Conservation (phyloP, 176 grass and related monocot genomes). For the Lolium perenne region DNA sequence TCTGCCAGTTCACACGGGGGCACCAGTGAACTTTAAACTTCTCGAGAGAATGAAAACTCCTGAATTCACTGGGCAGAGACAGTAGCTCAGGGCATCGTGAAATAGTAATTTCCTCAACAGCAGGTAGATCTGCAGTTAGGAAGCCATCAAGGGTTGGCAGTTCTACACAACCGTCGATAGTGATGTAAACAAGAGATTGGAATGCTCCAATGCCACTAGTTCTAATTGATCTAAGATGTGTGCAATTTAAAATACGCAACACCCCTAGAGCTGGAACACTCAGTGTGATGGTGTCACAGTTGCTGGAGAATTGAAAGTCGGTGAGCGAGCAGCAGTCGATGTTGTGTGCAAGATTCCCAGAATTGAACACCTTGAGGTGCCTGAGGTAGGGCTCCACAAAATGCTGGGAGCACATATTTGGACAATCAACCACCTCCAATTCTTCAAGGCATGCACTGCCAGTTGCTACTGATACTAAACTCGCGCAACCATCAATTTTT, state of each 20-base stretch:
- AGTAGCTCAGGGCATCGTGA: not conserved
- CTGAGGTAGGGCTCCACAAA: not conserved
- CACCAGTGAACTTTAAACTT: too few relatives aligned
- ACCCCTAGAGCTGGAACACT: not conserved
- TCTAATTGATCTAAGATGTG: not conserved
- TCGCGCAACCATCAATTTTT: too few relatives aligned
- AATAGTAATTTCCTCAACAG: not conserved
- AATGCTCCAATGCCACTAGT: not conserved
- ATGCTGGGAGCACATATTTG: not conserved
- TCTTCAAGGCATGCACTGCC: not conserved
- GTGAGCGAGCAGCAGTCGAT: not conserved
- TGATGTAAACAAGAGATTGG: not conserved
- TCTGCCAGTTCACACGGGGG: too few relatives aligned
- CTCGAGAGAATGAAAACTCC: too few relatives aligned
- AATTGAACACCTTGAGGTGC: not conserved
- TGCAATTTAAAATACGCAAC: not conserved
- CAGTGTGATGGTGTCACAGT: not conserved
- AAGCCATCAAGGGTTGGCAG: not conserved
- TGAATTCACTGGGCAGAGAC: too few relatives aligned
- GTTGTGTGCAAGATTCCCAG: not conserved
- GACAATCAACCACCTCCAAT: not conserved
- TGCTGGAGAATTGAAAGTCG: not conserved
- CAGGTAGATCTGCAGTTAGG: not conserved
- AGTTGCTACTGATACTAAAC: not conserved
- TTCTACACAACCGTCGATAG: not conserved